A percentile compares a stretch with the other conserved stretches of the same genome.
Conservation (phyloP, 176 grass and related monocot species). For the Elymus sibiricus region DNA sequence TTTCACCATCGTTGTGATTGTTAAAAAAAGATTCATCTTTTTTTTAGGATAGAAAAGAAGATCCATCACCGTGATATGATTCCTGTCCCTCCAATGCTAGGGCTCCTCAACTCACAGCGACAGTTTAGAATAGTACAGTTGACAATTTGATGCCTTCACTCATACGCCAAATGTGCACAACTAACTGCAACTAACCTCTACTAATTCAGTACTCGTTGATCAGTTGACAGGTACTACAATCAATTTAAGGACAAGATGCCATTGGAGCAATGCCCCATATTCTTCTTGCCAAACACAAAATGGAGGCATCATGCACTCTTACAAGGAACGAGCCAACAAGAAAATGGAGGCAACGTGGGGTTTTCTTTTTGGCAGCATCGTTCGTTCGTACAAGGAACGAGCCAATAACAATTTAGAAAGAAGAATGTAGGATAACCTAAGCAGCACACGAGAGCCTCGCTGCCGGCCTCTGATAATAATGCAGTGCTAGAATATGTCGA, state of each 20-base stretch:
- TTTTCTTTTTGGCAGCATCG: too few relatives aligned
- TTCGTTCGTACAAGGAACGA: neutral
- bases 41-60: neutral
- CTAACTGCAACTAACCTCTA: neutral
- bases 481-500: too few relatives aligned
- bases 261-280: too few relatives aligned
- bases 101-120: neutral
- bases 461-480: too few relatives aligned
- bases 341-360: too few relatives aligned
- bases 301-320: too few relatives aligned
- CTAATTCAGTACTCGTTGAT: neutral
- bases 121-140: neutral
- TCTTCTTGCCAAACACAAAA: too few relatives aligned
- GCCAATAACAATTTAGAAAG: neutral
- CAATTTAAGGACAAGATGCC: too few relatives aligned
- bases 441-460: too few relatives aligned
- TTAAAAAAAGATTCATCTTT: too few relatives aligned
- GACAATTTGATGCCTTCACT: neutral
- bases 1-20: neutral
- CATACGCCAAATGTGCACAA: neutral
- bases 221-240: neutral
- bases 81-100: neutral
- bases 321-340: too few relatives aligned
- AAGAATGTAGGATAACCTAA: neutral
- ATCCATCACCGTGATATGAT: neutral